Base-by-base conservation (phyloP, 371 early-diverging fungal species). In the Funneliformis caledonium region DNA sequence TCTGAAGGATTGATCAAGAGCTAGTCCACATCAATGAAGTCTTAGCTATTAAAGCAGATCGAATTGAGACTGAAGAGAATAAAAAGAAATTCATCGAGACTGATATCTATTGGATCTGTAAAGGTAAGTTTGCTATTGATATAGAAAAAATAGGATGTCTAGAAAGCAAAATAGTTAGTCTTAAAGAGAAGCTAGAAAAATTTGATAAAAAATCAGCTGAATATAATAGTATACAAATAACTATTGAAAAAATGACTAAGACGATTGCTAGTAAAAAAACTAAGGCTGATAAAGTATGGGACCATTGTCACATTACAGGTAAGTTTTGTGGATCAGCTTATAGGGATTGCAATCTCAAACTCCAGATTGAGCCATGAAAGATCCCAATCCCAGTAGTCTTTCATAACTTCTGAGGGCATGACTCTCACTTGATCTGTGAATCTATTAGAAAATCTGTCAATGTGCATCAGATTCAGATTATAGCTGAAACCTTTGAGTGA, bases 1-100 rank as follows among this genome's bases (percentile, higher is more conserved):
- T n/a, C n/a, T 31, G n/a, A 22, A 12, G 31, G 52, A 74, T 74
- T 10, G 19, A 74, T 74, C 52, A 74, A 33, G 1, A 74, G 56
- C 52, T 74, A 16, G 31, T 33, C 0, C 0, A 37, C 0, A 74
- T 74, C 19, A 74, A 74, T 74, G 14, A 74, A 10, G 75, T 74
- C 31, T 56, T 74, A 59, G 75, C 52, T 74, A 74, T 59, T 19
- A 74, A 74, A 33, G 2, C 5, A 16, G 3, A 74, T 56, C 47
- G 0, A 8, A 70, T 70, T 70, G 45, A 16, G 14, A 70, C 70
- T 22, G 43, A 70, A n/a, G 43, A 70, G 43, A 0, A 70, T 5
- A 11, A 43, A 14, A 70, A 70, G 43, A 70, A 2, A 70, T 70
- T 70, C 47, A 47, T 6, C 14, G 16, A 70, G 3, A 42, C 69